These are phyloP conservation scores for Neolecta irregularis DNA, from an alignment of 1,139 yeast genomes.

Conservation along the genomic window DNA sequence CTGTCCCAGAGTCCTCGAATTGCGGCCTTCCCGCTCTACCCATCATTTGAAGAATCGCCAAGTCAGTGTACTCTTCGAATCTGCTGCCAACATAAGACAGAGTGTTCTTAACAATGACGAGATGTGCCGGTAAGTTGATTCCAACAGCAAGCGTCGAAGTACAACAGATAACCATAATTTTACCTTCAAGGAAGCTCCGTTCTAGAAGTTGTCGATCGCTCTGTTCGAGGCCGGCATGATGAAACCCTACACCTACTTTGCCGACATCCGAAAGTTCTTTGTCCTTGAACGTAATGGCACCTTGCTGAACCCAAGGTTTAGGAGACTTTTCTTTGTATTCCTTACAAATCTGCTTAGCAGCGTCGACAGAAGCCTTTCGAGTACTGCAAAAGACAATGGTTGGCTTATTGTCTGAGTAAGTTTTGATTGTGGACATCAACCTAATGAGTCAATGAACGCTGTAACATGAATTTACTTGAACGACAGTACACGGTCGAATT, in stretches of 20 bases:
- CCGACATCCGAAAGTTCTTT: slow-evolving; percentile 23
- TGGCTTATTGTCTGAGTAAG: slow-evolving; percentile 30
- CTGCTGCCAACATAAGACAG: slow-evolving; percentile 34
- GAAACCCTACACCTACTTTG: slow-evolving; percentile 34
- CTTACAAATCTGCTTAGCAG: slow-evolving; percentile 30
- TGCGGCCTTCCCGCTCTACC: slow-evolving; percentile 30
- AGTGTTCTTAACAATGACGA: slow-evolving; percentile 45
- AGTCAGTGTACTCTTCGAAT: slow-evolving; percentile 39
- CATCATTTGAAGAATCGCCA: slow-evolving; percentile 41
- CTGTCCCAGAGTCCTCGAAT: slow-evolving; percentile 34
- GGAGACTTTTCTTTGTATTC: slow-evolving; percentile 12
- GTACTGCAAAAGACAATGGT: slow-evolving; percentile 40
- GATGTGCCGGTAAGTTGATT: slow-evolving; percentile 41
- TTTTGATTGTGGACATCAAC: slow-evolving; percentile 26
- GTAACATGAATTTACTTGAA: slow-evolving; percentile 22
- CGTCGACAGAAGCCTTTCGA: slow-evolving; percentile 32
- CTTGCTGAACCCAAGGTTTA: slow-evolving; percentile 7
- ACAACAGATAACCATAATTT: slow-evolving; percentile 33
- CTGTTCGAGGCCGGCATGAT: slow-evolving; percentile 41
- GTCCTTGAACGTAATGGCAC: slow-evolving; percentile 19
- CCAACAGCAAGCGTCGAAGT: slow-evolving; percentile 51
- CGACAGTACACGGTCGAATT: slow-evolving; percentile 32
- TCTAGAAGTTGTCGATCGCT: slow-evolving; percentile 35
- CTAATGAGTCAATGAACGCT: slow-evolving; percentile 10
- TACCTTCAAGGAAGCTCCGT: slow-evolving; percentile 30